Percentiles rank a stretch among this genome's conserved stretches.
Conservation (phyloP, 495 filamentous ascomycete genomes). For the Letharia lupina region DNA sequence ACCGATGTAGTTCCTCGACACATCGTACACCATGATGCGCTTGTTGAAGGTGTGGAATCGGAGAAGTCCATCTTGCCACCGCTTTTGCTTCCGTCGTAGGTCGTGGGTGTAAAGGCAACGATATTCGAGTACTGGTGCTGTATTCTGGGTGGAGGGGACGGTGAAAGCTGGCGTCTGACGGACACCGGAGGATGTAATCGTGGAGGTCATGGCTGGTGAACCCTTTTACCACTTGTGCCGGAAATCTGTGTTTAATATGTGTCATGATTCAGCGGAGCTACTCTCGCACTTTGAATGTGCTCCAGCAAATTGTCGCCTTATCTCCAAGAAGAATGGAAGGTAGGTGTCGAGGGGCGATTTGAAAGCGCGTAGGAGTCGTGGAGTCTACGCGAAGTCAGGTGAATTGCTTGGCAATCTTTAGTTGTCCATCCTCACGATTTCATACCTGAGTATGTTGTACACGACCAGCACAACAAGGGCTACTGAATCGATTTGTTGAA, state of each 20-base stretch:
- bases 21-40: slow-evolving; percentile 85
- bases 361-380: no score
- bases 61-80: slow-evolving; percentile 87
- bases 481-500: no score
- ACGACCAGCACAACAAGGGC: no score
- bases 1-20: slow-evolving; percentile 65
- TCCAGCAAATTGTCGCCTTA: neutral
- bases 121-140: slow-evolving; percentile 69
- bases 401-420: no score
- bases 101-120: slow-evolving; percentile 81
- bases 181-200: slow-evolving; percentile 8
- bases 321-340: no score
- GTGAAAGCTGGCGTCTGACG: slow-evolving; percentile 16
- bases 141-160: slow-evolving; percentile 47
- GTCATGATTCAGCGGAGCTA: neutral
- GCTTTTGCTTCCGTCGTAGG: slow-evolving; percentile 74
- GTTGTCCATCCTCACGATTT: no score
- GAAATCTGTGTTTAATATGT: neutral
- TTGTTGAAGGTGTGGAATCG: slow-evolving; percentile 88
- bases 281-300: neutral
- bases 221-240: neutral
- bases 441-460: no score
- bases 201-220: slow-evolving; percentile 5
- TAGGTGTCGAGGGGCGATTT: no score
- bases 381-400: no score